These are phyloP conservation scores for Recurvomyces mirabilis DNA, from an alignment of 495 filamentous ascomycete genomes.

Conservation along the genomic window DNA sequence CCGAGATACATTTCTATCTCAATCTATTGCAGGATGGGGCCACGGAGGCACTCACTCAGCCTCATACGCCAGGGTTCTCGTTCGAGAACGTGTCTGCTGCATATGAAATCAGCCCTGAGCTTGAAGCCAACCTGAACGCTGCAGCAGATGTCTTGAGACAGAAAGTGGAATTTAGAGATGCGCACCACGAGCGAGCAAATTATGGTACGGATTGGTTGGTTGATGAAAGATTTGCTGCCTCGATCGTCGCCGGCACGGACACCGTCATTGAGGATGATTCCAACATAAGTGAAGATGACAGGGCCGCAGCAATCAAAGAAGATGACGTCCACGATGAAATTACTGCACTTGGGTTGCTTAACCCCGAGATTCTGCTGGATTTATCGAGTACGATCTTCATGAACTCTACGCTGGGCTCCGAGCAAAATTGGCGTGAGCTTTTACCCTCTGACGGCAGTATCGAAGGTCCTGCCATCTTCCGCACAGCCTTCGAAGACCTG, in stretches of 20 bases:
- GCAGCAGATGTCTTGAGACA: constrained; percentile 51
- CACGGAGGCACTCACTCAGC: constrained; percentile 23
- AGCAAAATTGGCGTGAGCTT: constrained; percentile 56
- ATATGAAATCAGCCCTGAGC: constrained; percentile 55
- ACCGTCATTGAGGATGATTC: constrained; percentile 17
- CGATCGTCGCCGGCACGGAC: constrained; percentile 30
- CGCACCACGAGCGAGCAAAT: constrained; percentile 39
- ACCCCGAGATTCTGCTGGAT: constrained; percentile 36
- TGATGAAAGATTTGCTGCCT: constrained; percentile 33
- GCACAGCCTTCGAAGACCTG: constrained; percentile 61
- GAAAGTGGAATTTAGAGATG: constrained; percentile 47
- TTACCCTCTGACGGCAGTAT: constrained; percentile 33
- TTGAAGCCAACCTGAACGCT: constrained; percentile 52
- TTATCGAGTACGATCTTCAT: constrained; percentile 64
- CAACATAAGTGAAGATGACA: constrained; percentile 27
- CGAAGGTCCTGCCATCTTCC: constrained; percentile 48
- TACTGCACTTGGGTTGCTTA: constrained; percentile 38
- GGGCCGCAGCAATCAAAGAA: not conserved
- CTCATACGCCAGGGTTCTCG: constrained; percentile 18
- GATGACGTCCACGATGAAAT: not conserved
- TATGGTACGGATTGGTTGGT: constrained; percentile 50
- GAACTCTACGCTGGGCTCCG: constrained; percentile 47
- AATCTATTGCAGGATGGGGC: constrained; percentile 44
- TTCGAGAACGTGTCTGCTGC: constrained; percentile 54
- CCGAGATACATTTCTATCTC: constrained; percentile 64